phyloP scores from a whole-genome alignment of 306 rosid species.

The Trifolium repens region DNA sequence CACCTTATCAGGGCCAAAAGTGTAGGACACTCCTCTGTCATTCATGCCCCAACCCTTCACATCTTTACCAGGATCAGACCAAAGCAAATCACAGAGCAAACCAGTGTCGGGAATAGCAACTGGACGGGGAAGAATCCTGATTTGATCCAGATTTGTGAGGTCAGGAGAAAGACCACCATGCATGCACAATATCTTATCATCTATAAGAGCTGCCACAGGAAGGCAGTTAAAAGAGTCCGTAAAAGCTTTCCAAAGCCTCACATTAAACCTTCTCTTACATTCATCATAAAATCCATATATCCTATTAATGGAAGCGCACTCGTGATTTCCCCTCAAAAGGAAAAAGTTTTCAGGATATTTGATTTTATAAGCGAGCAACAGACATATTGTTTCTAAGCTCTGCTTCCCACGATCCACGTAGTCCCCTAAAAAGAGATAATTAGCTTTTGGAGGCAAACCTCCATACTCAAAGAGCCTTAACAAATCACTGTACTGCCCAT shows the following conservation, averaged over 20 bases:
- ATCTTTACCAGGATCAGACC: constrained; percentile 93
- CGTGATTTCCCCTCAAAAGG: constrained; percentile 92
- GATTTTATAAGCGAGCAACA: constrained; percentile 86
- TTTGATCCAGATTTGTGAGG: constrained; percentile 73
- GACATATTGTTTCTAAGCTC: constrained; percentile 93
- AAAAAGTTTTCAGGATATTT: constrained; percentile 91
- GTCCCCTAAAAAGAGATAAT: constrained; percentile 92
- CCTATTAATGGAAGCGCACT: constrained; percentile 90
- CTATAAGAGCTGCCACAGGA: constrained; percentile 91
- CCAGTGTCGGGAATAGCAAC: constrained; percentile 84
- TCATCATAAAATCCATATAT: constrained; percentile 94
- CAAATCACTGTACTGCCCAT: constrained; percentile 92
- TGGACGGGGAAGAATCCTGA: constrained; percentile 77
- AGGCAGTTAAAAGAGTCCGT: constrained; percentile 87
- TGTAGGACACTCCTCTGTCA: constrained; percentile 92
- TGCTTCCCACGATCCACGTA: constrained; percentile 96
- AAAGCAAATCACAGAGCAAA: constrained; percentile 92
- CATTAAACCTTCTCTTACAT: constrained; percentile 92
- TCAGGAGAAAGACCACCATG: constrained; percentile 99
- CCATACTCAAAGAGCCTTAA: constrained; percentile 92
- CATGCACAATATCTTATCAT: constrained; percentile 93
- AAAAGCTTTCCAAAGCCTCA: constrained; percentile 94
- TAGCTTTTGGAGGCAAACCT: constrained; percentile 81
- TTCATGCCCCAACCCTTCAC: constrained; percentile 98
- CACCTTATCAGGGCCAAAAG: constrained; percentile 92